Evolutionary conservation across 1,139 yeast species (phyloP), one percentile per base, ranked within the genome.

Genomic region (Kodamaea anthophila): DNA sequence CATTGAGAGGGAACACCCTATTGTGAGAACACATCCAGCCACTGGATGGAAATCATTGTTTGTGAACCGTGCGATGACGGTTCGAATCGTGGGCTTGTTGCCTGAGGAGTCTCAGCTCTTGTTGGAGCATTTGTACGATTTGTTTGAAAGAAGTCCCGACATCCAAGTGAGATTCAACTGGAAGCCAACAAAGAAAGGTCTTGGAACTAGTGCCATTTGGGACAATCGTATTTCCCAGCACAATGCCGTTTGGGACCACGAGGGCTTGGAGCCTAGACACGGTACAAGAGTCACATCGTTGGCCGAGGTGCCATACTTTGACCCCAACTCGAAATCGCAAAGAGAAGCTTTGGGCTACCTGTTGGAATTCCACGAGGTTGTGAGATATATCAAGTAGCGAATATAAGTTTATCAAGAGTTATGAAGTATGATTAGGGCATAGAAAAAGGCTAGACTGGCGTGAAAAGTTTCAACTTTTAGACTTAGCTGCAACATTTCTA

Each of bases 261-360:
- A 68, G 42, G 71, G 70, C 16, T 37, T 48, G 33, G 69, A 63
- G 31, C 58, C 70, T 18, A 61, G 80, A 49, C 79, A 71, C 39
- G 80, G 79, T 16, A 70, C 74, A 18, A 60, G 82, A 47, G 79
- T 74, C 13, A 72, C 77, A 5, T 59, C 77, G 1, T 60, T 74
- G 41, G 80, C 76, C 21, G 80, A 74, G 38, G 50, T 53, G 24
- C 79, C 79, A 18, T 65, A 36, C 51, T 73, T 67, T 46, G 77
- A 74, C 42, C 61, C 66, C 13, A 46, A 54, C 14, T 68, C 77
- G 15, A 65, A 67, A 46, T 63, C 77, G 20, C 77, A 73, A 46
- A 64, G 79, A 47, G 72, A 72, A 43, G 65, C 77, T 5, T 54
- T 72, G 32, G 74, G 74, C 1, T 52, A 66, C 6, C 13, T 60